Percentiles rank a stretch among this genome's conserved stretches.
These are phyloP conservation scores for Atkinsonella hypoxylon DNA, from an alignment of 2,329 filamentous ascomycete species.

Conservation along the genomic window DNA sequence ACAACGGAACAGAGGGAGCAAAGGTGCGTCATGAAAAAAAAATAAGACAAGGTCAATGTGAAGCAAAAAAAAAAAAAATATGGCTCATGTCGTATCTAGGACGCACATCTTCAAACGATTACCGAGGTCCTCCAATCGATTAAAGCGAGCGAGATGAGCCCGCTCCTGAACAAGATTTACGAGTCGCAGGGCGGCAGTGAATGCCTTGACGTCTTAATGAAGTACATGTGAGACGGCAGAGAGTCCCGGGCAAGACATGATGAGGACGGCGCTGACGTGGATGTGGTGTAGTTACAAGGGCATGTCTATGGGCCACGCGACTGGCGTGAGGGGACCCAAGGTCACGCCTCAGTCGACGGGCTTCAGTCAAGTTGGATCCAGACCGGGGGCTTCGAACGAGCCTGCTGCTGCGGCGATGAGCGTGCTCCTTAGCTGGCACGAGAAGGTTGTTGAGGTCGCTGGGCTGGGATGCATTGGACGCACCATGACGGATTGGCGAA, in stretches of 20 bases:
- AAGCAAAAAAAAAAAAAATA: no score
- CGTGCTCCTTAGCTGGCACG: conserved; percentile 94
- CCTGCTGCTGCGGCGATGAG: conserved; percentile 87
- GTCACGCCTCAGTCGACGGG: conserved; percentile 69
- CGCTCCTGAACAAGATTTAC: conserved; percentile 74
- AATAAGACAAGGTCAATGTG: no score
- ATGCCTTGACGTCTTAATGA: conserved; percentile 86
- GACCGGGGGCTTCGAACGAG: conserved; percentile 43
- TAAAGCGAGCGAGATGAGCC: conserved; percentile 90
- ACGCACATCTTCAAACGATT: conserved; percentile 76
- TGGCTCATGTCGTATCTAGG: conserved; percentile 34
- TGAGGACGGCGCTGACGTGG: neutral
- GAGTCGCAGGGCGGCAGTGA: conserved; percentile 68
- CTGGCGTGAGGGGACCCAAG: conserved; percentile 13
- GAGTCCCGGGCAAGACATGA: neutral
- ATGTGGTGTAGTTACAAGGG: conserved; percentile 63
- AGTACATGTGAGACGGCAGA: conserved; percentile 62
- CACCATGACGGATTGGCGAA: conserved; percentile 93
- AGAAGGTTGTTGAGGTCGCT: conserved; percentile 92
- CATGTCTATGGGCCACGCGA: conserved; percentile 49
- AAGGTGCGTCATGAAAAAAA: conserved; percentile 31
- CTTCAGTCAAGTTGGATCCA: conserved; percentile 65
- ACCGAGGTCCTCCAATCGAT: conserved; percentile 93
- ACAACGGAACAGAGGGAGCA: conserved; percentile 43
- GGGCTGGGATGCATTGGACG: conserved; percentile 84